Base-by-base conservation (phyloP, 148 eudicot species). In the Vaccinium darrowii region DNA sequence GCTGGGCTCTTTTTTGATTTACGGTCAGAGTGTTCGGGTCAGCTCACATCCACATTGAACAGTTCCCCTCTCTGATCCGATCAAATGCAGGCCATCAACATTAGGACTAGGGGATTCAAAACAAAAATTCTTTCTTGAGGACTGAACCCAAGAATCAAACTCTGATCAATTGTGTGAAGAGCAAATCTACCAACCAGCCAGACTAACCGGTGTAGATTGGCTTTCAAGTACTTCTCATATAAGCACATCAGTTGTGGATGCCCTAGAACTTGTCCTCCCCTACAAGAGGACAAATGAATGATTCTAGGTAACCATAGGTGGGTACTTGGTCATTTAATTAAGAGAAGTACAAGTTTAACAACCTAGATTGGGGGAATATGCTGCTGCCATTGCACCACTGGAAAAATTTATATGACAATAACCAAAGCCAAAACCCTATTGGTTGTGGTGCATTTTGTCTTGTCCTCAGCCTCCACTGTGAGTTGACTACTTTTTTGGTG, bases 391-490 rank as follows among this genome's bases (percentile, higher is more conserved):
- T 63, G 27, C 69, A 63, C 69, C 69, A 12, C 69, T 63, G 69
- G 30, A 63, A 63, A 63, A 63, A 11, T 21, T 58, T 15, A 18
- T 58, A n/a, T 63, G 27, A 63, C 69, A 21, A n/a, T n/a, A n/a
- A 63, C 33, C 30, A 63, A n/a, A n/a, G 69, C 69, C 69, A 21
- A 21, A 33, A 63, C 27, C n/a, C 69, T 63, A 63, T 63, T 63
- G 69, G 69, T 63, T 63, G 11, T 63, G 69, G 69, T 63, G 69
- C 69, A 63, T 63, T 63, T 63, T 63, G 25, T 63, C 27, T 63
- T n/a, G 27, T n/a, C 27, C 69, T 62, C 27, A 62, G 27, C 27
- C 69, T 7, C 65, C 69, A 21, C 27, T 21, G 25, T 62, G 10
- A 21, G 69, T n/a, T 58, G 62, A 57, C 62, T 16, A 16, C 62